Conservation (phyloP, 1,139 yeast genomes). For the Debaryomyces nepalensis region DNA sequence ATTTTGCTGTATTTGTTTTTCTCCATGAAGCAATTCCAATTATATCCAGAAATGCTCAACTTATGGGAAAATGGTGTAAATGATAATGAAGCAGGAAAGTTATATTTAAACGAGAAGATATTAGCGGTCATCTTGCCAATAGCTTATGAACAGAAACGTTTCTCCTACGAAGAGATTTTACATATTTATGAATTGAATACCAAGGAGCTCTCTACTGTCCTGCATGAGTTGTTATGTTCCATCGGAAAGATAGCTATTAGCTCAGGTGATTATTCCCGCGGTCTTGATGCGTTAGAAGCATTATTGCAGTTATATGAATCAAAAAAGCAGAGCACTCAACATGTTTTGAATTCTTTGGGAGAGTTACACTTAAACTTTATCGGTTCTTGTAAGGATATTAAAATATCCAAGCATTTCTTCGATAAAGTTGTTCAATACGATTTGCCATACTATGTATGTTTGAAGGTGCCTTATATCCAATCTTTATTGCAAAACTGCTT, state of each 20-base stretch:
- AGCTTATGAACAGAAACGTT: slow-evolving; percentile 64
- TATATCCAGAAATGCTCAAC: slow-evolving; percentile 40
- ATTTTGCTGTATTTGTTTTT: slow-evolving; percentile 30
- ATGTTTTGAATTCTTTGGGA: slow-evolving; percentile 34
- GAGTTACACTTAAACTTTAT: slow-evolving; percentile 80
- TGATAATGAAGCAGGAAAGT: slow-evolving; percentile 31
- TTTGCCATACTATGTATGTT: slow-evolving; percentile 71
- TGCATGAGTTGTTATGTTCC: slow-evolving; percentile 37
- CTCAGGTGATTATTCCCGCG: slow-evolving; percentile 46
- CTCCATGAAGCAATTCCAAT: slow-evolving; percentile 43
- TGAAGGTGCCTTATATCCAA: slow-evolving; percentile 78
- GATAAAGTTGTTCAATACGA: slow-evolving; percentile 68
- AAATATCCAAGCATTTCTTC: slow-evolving; percentile 73
- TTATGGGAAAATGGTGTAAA: slow-evolving; percentile 52
- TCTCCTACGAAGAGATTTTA: slow-evolving; percentile 59
- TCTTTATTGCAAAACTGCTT: slow-evolving; percentile 67
- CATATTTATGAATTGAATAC: slow-evolving; percentile 44
- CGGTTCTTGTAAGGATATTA: slow-evolving; percentile 77
- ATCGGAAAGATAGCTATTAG: slow-evolving; percentile 48
- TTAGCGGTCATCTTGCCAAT: slow-evolving; percentile 76
- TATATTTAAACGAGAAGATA: slow-evolving; percentile 56
- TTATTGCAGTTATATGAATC: slow-evolving; percentile 36
- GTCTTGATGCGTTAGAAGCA: slow-evolving; percentile 46
- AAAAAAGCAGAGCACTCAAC: slow-evolving; percentile 20
- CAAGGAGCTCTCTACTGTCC: slow-evolving; percentile 23